Evolutionary conservation across 2,329 filamentous ascomycete genomes (phyloP).

Genomic region (Fusarium sp.): DNA sequence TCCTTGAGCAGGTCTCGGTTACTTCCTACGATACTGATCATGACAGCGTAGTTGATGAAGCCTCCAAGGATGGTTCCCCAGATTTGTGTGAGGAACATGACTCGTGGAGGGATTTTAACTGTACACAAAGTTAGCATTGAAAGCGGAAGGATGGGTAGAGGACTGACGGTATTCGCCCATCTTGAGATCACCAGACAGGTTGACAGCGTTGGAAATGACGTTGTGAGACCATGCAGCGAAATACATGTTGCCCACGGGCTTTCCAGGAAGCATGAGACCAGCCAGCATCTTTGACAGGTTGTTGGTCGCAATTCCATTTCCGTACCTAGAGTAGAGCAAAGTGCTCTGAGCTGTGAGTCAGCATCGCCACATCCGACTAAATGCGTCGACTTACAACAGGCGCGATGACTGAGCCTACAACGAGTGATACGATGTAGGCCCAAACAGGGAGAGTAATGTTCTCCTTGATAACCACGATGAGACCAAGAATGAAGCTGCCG

Average conservation of each 20-base stretch:
- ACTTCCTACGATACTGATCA: constrained; percentile 63
- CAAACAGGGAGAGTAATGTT: constrained; percentile 60
- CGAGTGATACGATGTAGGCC: constrained; percentile 59
- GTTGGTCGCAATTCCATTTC: constrained; percentile 68
- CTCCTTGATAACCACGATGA: constrained; percentile 59
- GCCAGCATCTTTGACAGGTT: constrained; percentile 68
- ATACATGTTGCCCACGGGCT: constrained; percentile 67
- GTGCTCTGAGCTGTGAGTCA: constrained; percentile 55
- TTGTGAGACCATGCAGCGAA: constrained; percentile 70
- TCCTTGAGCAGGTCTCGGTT: constrained; percentile 61
- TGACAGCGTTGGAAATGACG: constrained; percentile 63
- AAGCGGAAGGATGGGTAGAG: rapidly evolving
- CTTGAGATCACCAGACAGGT: constrained; percentile 64
- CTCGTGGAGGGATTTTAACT: constrained; percentile 65
- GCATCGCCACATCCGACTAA: rapidly evolving
- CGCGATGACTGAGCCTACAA: constrained; percentile 60
- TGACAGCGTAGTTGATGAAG: constrained; percentile 65
- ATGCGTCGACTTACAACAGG: constrained; percentile 55
- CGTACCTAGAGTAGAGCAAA: constrained; percentile 63
- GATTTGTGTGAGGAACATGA: constrained; percentile 67
- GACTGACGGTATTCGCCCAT: constrained; percentile 67
- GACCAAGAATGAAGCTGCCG: constrained; percentile 58
- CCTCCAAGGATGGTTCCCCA: constrained; percentile 66
- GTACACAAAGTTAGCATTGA: constrained; percentile 33
- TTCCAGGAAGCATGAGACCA: constrained; percentile 61